Base-by-base conservation (phyloP, 306 rosid genomes). In the Cajanus cajan region DNA sequence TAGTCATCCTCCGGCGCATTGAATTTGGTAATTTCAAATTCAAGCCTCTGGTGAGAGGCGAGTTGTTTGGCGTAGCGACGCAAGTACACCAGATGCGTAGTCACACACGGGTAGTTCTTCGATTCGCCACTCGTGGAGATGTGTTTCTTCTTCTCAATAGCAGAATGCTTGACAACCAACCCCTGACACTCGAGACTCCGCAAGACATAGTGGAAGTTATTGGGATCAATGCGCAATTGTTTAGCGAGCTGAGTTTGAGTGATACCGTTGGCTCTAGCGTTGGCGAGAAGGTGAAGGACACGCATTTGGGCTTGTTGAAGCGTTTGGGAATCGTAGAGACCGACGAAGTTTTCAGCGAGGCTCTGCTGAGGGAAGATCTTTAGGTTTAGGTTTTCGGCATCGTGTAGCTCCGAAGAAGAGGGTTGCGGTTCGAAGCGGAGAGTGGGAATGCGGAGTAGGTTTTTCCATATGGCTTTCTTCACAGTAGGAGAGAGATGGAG, bases 181-280 rank as follows among this genome's bases (percentile, higher is more conserved):
- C 98, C 98, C 76, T 90, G 97, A 47, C 91, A 86, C 71, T 95
- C 98, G 1, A 95, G 97, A 74, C 76, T 88, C 83, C 76, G 86
- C 74, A 92, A 69, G 13, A 90, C 90, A 51, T 95, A 92, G 72
- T 80, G 84, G 31, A 92, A 88, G 79, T 93, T 92, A 59, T 73
- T 91, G 5, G 86, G 85, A 78, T 90, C 90, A 25, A 91, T 84
- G 28, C 84, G 88, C 66, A 95, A 82, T 10, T 85, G 90, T 70
- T 92, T 92, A 13, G 89, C 90, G 68, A 95, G 90, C 44, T 93
- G 90, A 25, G 76, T 80, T 64, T 95, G 98, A n/a, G 96, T 90
- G 31, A 91, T 86, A 10, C 98, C 98, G 54, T 89, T 81, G 41
- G 71, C 41, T 74, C 90, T 88, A 34, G 92, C 97, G 61, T 65